Evolutionary conservation across 1,284 basidiomycete species (phyloP), one percentile per base, ranked within the genome.

Genomic region (Ceratobasidium sp.): DNA sequence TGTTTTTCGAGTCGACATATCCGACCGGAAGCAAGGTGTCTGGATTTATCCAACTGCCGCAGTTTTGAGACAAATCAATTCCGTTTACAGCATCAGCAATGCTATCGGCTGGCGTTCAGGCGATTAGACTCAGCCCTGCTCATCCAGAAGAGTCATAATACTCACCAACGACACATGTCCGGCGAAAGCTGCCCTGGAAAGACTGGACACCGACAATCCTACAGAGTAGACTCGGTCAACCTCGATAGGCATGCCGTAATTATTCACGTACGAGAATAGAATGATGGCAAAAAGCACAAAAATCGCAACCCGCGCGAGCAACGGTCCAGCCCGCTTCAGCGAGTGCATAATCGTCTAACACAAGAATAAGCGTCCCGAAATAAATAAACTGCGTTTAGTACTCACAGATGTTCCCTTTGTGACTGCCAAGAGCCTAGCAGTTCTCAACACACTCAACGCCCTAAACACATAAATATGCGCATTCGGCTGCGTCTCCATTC

Each of bases 231-330:
- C 9, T 34, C 60, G 59, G 23, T 57, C 69, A 23, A n/a, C 57
- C 58, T 21, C 21, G 32, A 60, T 39, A 23, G 8, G 3, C 30
- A 46, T 48, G 60, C 5, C 5, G n/a, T n/a, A n/a, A n/a, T 18
- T n/a, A 48, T 23, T 57, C 32, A 83, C 90, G 78, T 74, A 91
- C 90, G 92, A 93, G 81, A 98, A 98, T 8, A 98, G 79, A 4
- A 91, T 83, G 82, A 95, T 92, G 0, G 95, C 95, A 78, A 98
- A 98, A 39, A 95, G 76, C 28, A 97, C 92, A 79, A 98, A 98
- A 79, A 93, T 93, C 0, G 93, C 87, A 5, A 98, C 96, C 75
- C 91, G 92, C 21, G 93, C 88, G 21, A 99, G 86, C 23, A 98
- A 83, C 0, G 96, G 96, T 18, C 91, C 88, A 0, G 97, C 96